Conservation (phyloP, 169 alveolate genomes). For the Amoebophrya sp. region DNA sequence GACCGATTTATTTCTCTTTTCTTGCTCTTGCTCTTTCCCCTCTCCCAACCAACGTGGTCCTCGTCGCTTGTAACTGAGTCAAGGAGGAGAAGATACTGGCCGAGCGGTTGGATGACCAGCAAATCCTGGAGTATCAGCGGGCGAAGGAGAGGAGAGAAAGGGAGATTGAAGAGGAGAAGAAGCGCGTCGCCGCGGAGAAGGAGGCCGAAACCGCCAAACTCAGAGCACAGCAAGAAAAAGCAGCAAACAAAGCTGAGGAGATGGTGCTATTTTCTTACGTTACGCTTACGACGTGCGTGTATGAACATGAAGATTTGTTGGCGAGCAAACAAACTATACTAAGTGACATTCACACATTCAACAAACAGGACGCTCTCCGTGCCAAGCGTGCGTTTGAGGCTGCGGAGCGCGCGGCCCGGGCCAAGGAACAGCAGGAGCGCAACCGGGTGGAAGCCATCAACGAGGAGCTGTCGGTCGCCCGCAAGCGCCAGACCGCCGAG, state of each 20-base stretch:
- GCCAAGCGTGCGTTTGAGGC: slow-evolving; percentile 68
- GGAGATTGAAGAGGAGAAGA: slow-evolving; percentile 40
- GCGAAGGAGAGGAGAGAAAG: slow-evolving; percentile 52
- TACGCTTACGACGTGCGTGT: no score
- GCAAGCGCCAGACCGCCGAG: slow-evolving; percentile 45
- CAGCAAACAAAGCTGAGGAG: slow-evolving; percentile 57
- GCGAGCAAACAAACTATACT: no score
- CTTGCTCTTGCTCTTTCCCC: no score
- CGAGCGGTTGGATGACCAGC: slow-evolving; percentile 52
- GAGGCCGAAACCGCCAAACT: slow-evolving; percentile 48
- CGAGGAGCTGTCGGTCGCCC: slow-evolving; percentile 41
- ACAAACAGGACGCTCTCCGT: slow-evolving; percentile 46
- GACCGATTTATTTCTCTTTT: no score
- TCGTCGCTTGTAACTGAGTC: no score
- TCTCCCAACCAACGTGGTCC: no score
- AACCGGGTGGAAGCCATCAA: slow-evolving; percentile 32
- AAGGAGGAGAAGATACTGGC: slow-evolving; percentile 43
- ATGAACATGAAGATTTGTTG: no score
- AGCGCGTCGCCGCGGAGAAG: slow-evolving; percentile 27
- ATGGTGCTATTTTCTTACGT: no score
- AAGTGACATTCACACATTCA: no score
- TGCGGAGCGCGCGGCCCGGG: slow-evolving; percentile 54
- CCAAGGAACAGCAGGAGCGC: slow-evolving; percentile 50
- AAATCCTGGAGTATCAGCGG: slow-evolving; percentile 42
- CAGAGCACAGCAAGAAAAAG: slow-evolving; percentile 52